Percentiles rank a stretch among this genome's conserved stretches.
Conservation (phyloP, 2,329 filamentous ascomycete species). For the Fusarium tanahbumbuense region DNA sequence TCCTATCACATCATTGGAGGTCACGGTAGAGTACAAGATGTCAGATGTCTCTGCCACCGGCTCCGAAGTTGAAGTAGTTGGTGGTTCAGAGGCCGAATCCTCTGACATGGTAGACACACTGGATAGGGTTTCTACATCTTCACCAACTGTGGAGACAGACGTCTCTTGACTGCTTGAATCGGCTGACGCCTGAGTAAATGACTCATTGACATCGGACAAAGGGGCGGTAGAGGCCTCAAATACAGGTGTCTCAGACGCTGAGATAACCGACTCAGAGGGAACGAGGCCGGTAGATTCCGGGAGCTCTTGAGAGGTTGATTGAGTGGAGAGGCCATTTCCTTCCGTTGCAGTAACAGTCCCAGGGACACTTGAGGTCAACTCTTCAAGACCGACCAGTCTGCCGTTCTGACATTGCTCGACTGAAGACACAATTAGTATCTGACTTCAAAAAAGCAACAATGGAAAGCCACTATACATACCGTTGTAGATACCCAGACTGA, state of each 20-base stretch:
- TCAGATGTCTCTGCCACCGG: not conserved
- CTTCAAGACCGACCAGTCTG: not conserved
- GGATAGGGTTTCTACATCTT: not conserved
- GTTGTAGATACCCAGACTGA: not conserved
- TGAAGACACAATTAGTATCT: not conserved
- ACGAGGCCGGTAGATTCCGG: not conserved
- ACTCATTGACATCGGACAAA: not conserved
- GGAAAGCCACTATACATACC: not conserved
- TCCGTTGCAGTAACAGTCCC: not conserved
- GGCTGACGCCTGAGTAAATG: not conserved
- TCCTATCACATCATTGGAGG: too few relatives aligned
- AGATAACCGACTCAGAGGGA: not conserved
- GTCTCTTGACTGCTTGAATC: too few relatives aligned
- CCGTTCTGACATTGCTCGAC: not conserved
- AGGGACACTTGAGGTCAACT: not conserved
- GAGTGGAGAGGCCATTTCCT: not conserved
- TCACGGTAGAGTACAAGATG: not conserved
- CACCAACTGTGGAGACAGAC: too few relatives aligned
- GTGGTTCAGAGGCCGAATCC: too few relatives aligned
- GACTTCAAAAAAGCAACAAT: not conserved
- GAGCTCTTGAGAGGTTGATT: not conserved
- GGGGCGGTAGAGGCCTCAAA: not conserved
- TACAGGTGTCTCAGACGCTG: not conserved
- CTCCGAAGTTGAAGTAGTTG: not conserved
- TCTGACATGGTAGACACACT: not conserved